Evolutionary conservation across 495 filamentous ascomycete species (phyloP), one percentile per base, ranked within the genome.

Genomic region (Penicillium paxilli): DNA sequence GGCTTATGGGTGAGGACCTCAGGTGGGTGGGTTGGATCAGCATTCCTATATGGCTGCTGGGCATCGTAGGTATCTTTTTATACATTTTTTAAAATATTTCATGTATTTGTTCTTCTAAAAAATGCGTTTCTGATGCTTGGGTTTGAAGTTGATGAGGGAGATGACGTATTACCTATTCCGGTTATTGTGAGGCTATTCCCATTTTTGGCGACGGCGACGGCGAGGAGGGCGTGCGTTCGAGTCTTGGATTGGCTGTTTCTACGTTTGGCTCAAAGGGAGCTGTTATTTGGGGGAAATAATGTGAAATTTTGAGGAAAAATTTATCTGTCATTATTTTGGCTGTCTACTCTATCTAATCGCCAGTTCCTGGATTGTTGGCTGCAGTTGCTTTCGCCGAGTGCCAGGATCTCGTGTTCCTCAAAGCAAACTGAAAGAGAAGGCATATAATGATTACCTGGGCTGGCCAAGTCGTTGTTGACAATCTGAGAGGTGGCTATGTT

Each of bases 311-410:
- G 35, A 19, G 11, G 35, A 9, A 19, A 38, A 38, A 2, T 6
- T 38, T 16, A 16, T 14, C 3, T 4, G 6, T 16, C 8, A 16
- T 16, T 5, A 38, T 6, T 38, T n/a, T 6, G 16, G 14, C 5
- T 38, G 11, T 38, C 20, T 23, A 42, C 10, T 23, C 20, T 42
- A 42, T 23, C 10, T 4, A 9, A 42, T 42, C 7, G 40, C 40
- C 7, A 8, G 37, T 21, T 41, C 16, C 12, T 62, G 11, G 30
- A 14, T 32, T 10, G 26, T 30, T 8, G 12, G 26, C n/a, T 40
- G 10, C 59, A 66, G 2, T 19, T 48, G 44, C 60, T 66, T 51
- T 70, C 65, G 7, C 65, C 69, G 14, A 70, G 23, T 14, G 50
- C 59, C 26, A 61, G 30, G 20, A 69, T 46, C 9, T 68, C 56